Base-by-base conservation (phyloP, 805 yeast genomes). In the Tetrapisispora nanseiensis region DNA sequence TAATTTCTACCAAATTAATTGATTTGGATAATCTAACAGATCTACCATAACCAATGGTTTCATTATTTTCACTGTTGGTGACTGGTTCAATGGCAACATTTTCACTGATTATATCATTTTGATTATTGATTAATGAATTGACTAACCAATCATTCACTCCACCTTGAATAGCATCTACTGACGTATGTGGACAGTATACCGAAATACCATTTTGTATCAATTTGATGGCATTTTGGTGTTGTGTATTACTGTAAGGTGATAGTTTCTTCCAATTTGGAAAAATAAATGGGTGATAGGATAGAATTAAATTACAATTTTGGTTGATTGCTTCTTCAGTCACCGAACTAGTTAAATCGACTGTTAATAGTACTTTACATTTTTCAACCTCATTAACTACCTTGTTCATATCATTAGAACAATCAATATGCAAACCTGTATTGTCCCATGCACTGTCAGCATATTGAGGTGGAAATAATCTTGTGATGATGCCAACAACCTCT, bases 141-240 rank as follows among this genome's bases (percentile, higher is more conserved):
- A 76, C 82, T 33, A 92, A 69, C 82, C 95, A 92, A 59, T 87
- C 97, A 51, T 92, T 92, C 47, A 92, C 96, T 19, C 98, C 98
- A n/a, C 82, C 83, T 11, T 63, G 62, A 9, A 92, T 92, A 20
- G 97, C 90, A 63, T 92, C 98, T 3, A 92, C 83, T 0, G 97
- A 87, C 1, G 98, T 90, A 57, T 92, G 99, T 21, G 99, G 98
- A 42, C 82, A 82, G 60, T 92, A 92, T 1, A 92, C 98, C 38
- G 87, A 76, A 43, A 92, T 75, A n/a, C 85, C 83, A 45, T 78
- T 72, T 49, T 78, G 80, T 40, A 86, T 80, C 52, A 92, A 70
- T 42, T 74, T 72, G 31, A 90, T 60, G 41, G 90, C 67, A 6
- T 95, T 83, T 19, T 64, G 64, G 56, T 92, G 97, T 59, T 92